Conservation (phyloP, 2,329 filamentous ascomycete species). For the Arachnomyces sp. region DNA sequence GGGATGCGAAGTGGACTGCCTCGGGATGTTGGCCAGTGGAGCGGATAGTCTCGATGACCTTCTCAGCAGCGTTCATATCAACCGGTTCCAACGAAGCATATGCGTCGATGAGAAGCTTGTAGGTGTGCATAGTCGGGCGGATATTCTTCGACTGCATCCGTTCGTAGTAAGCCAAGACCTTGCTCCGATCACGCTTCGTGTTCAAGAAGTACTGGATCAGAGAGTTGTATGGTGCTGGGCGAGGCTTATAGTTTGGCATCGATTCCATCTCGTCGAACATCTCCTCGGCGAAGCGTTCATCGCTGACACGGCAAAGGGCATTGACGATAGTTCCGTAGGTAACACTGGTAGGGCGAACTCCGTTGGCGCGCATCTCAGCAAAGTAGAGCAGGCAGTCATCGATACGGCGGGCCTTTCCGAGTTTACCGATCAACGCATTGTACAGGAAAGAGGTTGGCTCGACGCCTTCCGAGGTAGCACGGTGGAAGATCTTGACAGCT, state of each 20-base stretch:
- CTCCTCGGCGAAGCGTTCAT: conserved; percentile 95
- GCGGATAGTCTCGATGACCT: conserved; percentile 71
- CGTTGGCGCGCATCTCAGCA: conserved; percentile 87
- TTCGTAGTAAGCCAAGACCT: conserved; percentile 91
- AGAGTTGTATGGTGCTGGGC: conserved; percentile 95
- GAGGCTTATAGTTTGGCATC: conserved; percentile 97
- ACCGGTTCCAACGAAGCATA: conserved; percentile 89
- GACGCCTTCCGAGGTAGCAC: conserved; percentile 86
- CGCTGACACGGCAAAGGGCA: conserved; percentile 89
- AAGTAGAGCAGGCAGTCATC: conserved; percentile 98
- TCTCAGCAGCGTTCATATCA: conserved; percentile 79
- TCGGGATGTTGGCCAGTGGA: conserved; percentile 69
- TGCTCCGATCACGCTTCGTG: conserved; percentile 89
- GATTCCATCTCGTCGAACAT: conserved; percentile 99
- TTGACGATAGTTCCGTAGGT: conserved; percentile 99
- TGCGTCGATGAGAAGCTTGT: conserved; percentile 93
- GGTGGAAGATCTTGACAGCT: conserved; percentile 94
- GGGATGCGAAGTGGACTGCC: conserved; percentile 87
- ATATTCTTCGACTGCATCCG: conserved; percentile 86
- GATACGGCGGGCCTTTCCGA: conserved; percentile 94
- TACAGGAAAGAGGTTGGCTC: conserved; percentile 96
- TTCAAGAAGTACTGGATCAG: conserved; percentile 99
- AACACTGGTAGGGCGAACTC: conserved; percentile 91
- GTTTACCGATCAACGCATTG: conserved; percentile 95
- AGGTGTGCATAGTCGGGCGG: conserved; percentile 87